Evolutionary conservation across 306 rosid genomes (phyloP).

Genomic region (Prosopis cineraria): DNA sequence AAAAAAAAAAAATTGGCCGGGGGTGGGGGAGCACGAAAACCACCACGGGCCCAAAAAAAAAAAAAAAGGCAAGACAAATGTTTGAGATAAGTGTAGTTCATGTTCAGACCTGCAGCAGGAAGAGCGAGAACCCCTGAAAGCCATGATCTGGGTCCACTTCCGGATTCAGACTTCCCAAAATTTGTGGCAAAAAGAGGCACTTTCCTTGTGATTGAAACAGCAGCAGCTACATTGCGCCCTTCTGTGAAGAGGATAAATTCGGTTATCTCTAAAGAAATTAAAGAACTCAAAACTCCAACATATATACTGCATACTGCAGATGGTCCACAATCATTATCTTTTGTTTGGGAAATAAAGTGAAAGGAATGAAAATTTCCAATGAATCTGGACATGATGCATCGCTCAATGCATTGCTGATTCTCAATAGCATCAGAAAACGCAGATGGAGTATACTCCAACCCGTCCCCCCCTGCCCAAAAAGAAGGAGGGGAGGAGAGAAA

Average conservation of each 20-base stretch:
- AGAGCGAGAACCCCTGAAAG: conserved; percentile 74
- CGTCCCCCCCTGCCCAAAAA: not conserved
- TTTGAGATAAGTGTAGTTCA: not conserved
- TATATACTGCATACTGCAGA: not conserved
- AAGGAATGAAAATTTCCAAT: not conserved
- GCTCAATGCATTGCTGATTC: not conserved
- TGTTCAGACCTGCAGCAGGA: conserved; percentile 73
- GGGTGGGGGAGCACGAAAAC: too few species aligned
- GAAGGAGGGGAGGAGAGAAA: not conserved
- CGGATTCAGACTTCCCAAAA: conserved; percentile 51
- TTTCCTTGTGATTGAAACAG: conserved; percentile 53
- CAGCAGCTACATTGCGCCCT: conserved; percentile 65
- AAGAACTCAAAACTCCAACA: conserved; percentile 16
- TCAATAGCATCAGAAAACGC: not conserved
- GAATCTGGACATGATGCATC: not conserved
- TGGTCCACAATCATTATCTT: not conserved
- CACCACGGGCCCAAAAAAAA: too few species aligned
- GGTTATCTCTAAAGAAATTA: not conserved
- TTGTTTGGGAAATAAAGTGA: not conserved
- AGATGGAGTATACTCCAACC: not conserved
- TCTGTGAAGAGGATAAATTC: conserved; percentile 45
- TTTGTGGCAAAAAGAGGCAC: conserved; percentile 50
- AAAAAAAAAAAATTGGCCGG: not conserved
- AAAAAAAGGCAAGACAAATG: not conserved
- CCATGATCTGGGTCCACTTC: conserved; percentile 58